Percentiles rank a stretch among this genome's conserved stretches.
phyloP scores from a whole-genome alignment of 176 grass and related monocot species.

The Miscanthus lutarioriparius region DNA sequence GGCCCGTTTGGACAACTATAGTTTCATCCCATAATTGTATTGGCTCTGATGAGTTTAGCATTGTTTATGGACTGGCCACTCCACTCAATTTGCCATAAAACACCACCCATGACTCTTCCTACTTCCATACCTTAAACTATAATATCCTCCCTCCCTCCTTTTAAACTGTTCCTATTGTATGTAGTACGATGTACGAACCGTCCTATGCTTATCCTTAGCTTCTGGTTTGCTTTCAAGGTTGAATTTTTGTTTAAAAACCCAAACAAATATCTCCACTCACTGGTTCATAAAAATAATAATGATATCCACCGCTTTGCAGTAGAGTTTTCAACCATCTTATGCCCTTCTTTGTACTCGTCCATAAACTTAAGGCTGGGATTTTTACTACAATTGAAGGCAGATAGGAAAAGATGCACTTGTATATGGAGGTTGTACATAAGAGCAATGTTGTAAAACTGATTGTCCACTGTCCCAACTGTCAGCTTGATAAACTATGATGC shows the following conservation, averaged over 20 bases:
- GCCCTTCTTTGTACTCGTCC: background rate
- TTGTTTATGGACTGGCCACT: background rate
- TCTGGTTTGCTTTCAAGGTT: background rate
- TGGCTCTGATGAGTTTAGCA: slow-evolving; percentile 1
- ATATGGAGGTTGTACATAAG: background rate
- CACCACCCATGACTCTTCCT: background rate
- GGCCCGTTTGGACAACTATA: too few species aligned
- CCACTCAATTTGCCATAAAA: background rate
- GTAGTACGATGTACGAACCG: background rate
- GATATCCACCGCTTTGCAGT: background rate
- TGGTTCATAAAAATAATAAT: background rate
- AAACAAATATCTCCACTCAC: background rate
- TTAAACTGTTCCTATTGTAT: background rate
- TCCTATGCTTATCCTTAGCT: background rate
- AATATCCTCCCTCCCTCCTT: background rate
- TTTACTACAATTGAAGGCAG: background rate
- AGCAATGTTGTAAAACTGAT: background rate
- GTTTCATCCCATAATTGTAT: slow-evolving; percentile 7
- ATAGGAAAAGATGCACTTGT: background rate
- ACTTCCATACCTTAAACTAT: background rate
- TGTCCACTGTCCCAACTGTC: background rate
- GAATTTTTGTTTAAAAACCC: background rate
- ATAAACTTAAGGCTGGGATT: background rate
- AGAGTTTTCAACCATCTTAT: background rate
- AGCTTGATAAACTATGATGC: background rate